Conservation (phyloP, 345 rosid species). For the Angophora floribunda region DNA sequence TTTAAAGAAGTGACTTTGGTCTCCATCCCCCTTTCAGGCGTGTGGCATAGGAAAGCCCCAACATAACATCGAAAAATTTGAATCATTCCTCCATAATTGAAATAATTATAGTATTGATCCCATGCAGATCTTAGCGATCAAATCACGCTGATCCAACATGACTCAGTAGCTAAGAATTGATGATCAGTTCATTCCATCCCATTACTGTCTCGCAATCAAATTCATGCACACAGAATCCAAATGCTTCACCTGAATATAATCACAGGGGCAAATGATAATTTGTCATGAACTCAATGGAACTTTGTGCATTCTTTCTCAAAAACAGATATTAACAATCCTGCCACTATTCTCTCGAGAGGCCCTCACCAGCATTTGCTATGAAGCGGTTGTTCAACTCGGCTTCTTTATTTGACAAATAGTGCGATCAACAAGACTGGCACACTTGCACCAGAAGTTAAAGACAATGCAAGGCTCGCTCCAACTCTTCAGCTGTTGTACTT, state of each 20-base stretch:
- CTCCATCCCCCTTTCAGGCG: not conserved
- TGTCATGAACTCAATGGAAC: not conserved
- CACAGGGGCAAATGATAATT: not conserved
- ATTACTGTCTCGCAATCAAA: not conserved
- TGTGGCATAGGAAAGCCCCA: not conserved
- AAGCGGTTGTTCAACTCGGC: not conserved
- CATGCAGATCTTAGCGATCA: not conserved
- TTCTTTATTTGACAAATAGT: not conserved
- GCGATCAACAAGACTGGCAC: not conserved
- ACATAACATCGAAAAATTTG: not conserved
- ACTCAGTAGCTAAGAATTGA: not conserved
- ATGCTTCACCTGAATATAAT: not conserved
- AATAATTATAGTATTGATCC: not conserved
- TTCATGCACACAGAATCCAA: not conserved
- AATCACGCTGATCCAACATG: not conserved
- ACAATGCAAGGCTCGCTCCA: not conserved
- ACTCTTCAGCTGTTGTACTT: not conserved
- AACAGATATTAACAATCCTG: not conserved
- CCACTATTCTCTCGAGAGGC: not conserved
- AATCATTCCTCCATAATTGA: not conserved
- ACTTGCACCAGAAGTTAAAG: not conserved
- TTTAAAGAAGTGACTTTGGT: not conserved
- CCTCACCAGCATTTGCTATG: not conserved
- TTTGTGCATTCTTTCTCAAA: not conserved
- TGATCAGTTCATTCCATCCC: not conserved